Evolutionary conservation across 768 basidiomycete genomes (phyloP).

Genomic region (Russula emetica): DNA sequence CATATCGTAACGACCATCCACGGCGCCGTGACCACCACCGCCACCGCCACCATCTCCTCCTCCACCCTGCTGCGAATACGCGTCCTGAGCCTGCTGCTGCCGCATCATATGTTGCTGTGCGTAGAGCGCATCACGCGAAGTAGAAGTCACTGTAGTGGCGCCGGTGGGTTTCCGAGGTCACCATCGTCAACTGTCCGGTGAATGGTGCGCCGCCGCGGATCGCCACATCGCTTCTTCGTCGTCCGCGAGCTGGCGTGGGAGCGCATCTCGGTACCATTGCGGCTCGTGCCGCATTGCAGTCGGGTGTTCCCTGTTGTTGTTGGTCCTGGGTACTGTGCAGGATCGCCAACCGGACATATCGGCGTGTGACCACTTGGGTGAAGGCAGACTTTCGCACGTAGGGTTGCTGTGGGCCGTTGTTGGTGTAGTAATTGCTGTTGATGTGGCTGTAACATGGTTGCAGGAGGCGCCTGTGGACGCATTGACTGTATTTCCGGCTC

Average conservation of each 20-base stretch:
- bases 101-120: slow-evolving; percentile 2
- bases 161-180: neutral
- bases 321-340: neutral
- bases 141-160: neutral
- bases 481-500: slow-evolving; percentile 4
- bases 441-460: slow-evolving; percentile 4
- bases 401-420: slow-evolving; percentile 16
- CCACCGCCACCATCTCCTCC: neutral
- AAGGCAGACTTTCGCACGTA: neutral
- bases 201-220: slow-evolving; percentile 1
- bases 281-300: neutral
- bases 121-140: neutral
- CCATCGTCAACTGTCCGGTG: neutral
- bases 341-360: neutral
- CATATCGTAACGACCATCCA: slow-evolving; percentile 15
- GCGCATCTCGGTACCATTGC: neutral
- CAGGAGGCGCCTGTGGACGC: neutral
- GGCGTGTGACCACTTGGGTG: slow-evolving; percentile 4
- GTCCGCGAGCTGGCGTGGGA: neutral
- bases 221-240: slow-evolving; percentile 6
- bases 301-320: slow-evolving; percentile 3
- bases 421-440: slow-evolving; percentile 17
- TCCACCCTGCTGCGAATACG: neutral
- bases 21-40: neutral
- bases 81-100: neutral